Evolutionary conservation across 2,329 filamentous ascomycete species (phyloP).

Genomic region (Diaporthe eres): DNA sequence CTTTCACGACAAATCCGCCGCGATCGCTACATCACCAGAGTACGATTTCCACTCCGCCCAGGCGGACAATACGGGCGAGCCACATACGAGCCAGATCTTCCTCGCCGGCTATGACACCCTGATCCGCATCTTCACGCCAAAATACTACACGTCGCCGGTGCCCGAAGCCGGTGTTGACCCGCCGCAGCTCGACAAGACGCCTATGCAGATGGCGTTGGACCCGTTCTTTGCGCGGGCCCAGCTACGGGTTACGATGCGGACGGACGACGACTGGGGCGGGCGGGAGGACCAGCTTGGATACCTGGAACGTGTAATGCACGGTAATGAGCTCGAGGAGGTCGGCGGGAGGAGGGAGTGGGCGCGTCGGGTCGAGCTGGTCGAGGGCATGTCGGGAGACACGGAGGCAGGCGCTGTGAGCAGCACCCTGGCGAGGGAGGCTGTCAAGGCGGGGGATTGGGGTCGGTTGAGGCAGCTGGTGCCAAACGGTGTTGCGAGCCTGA

Average conservation of each 20-base stretch:
- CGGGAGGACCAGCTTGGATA: constrained; percentile 68
- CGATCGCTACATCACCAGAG: constrained; percentile 63
- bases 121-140: constrained; percentile 78
- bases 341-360: constrained; percentile 73
- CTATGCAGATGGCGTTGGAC: constrained; percentile 68
- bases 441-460: constrained; percentile 61
- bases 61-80: background rate
- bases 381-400: constrained; percentile 59
- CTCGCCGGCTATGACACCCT: constrained; percentile 84
- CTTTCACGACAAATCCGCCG: constrained; percentile 79
- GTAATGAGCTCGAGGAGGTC: constrained; percentile 60
- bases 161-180: constrained; percentile 5
- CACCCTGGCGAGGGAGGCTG: constrained; percentile 74
- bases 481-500: constrained; percentile 68
- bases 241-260: constrained; percentile 75
- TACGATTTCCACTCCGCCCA: constrained; percentile 50
- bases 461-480: constrained; percentile 69
- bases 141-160: constrained; percentile 72
- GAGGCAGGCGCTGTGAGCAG: constrained; percentile 63
- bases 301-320: constrained; percentile 62
- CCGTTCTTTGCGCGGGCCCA: constrained; percentile 75
- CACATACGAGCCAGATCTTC: constrained; percentile 70
- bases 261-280: constrained; percentile 72
- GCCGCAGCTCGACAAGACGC: constrained; percentile 43
- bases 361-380: constrained; percentile 70